These are phyloP conservation scores for Wickerhamomyces bovis DNA, from an alignment of 805 yeast genomes.

Conservation along the genomic window DNA sequence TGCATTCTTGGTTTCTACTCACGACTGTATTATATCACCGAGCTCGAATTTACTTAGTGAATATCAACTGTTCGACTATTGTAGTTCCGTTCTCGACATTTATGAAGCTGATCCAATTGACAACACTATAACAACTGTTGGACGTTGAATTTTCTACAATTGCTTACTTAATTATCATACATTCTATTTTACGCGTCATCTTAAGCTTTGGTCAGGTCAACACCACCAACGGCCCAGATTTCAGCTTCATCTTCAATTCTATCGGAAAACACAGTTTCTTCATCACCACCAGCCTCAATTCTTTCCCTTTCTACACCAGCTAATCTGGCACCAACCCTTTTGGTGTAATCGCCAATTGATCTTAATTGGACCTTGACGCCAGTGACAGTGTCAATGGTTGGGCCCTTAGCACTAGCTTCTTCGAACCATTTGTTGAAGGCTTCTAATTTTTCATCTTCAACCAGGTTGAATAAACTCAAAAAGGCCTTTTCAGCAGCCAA, in stretches of 20 bases:
- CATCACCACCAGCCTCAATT: slow-evolving; percentile 86
- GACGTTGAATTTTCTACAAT: too few species aligned
- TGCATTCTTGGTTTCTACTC: neutral
- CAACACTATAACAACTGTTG: too few species aligned
- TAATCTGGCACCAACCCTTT: slow-evolving; percentile 81
- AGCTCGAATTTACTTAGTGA: neutral
- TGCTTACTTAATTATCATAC: too few species aligned
- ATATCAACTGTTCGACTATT: too few species aligned
- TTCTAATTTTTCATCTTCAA: slow-evolving; percentile 53
- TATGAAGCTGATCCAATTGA: too few species aligned
- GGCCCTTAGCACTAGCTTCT: slow-evolving; percentile 29
- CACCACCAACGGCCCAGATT: slow-evolving; percentile 83
- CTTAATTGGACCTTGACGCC: slow-evolving; percentile 55
- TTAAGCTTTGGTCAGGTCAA: slow-evolving; percentile 35
- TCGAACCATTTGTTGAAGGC: slow-evolving; percentile 63
- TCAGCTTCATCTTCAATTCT: slow-evolving; percentile 81
- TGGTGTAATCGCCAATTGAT: slow-evolving; percentile 82
- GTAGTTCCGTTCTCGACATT: too few species aligned
- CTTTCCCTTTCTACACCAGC: slow-evolving; percentile 86
- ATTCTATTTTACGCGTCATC: neutral
- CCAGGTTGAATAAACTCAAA: slow-evolving; percentile 62
- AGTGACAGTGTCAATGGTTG: slow-evolving; percentile 33
- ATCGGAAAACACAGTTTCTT: slow-evolving; percentile 77
- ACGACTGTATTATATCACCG: neutral
- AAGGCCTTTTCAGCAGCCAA: slow-evolving; percentile 92